Evolutionary conservation across 371 early-diverging fungal species (phyloP), one percentile per base, ranked within the genome.

Genomic region (Basidiobolus meristosporus): DNA sequence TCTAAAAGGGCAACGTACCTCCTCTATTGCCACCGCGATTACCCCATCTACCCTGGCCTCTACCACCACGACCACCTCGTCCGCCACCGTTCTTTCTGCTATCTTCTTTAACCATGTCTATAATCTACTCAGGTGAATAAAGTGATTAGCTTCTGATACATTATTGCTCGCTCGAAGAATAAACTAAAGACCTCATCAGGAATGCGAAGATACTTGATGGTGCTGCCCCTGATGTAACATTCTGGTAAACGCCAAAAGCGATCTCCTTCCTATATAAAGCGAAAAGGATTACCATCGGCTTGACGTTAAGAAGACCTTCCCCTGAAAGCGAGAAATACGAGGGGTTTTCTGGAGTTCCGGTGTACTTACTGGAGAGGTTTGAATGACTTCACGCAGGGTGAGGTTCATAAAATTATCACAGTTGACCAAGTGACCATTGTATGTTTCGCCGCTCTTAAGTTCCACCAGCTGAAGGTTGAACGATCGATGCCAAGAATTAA

Each of bases 321-420:
- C n/a, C n/a, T n/a, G n/a, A n/a, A n/a, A n/a, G n/a, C n/a, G n/a
- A n/a, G n/a, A n/a, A n/a, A n/a, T n/a, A n/a, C n/a, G n/a, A n/a
- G n/a, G n/a, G n/a, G n/a, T n/a, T n/a, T n/a, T n/a, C n/a, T n/a
- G n/a, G n/a, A n/a, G n/a, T n/a, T n/a, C n/a, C n/a, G n/a, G n/a
- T n/a, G n/a, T n/a, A 45, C 59, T 44, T 70, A 73, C 74, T 29
- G 90, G 75, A 1, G 83, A 79, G 0, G 95, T 96, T 54, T 82
- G 83, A 44, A 93, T 90, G 17, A 93, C 96, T 58, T 95, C 93
- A 42, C 86, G 74, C 30, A 98, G 61, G 22, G 82, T 82, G 53
- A 98, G 54, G 60, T 98, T 98, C 98, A 97, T 98, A 71, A 81
- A 95, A 50, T 82, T 83, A 56, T 98, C 98, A 66, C 91, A 91